Conservation (phyloP, 352 stramenopile species). For the Globisporangium sylvaticum region DNA sequence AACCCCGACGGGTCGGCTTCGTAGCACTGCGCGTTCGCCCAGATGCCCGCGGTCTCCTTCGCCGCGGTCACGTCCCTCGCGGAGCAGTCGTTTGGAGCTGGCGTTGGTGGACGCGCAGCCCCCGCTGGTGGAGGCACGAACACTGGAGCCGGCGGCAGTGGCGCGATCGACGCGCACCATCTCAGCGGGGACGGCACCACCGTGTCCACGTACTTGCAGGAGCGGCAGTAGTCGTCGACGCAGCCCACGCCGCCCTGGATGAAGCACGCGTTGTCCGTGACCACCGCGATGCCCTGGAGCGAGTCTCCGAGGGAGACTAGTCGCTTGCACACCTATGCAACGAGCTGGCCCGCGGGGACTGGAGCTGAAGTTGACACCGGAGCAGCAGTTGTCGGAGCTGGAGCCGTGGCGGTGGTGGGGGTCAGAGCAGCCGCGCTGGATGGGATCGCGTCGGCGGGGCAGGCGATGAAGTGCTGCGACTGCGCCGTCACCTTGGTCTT, state of each 20-base stretch:
- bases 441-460: background rate
- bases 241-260: slow-evolving; percentile 1
- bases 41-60: slow-evolving; percentile 9
- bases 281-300: slow-evolving; percentile 6
- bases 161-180: slow-evolving; percentile 5
- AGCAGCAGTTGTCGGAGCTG: background rate
- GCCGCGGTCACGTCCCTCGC: background rate
- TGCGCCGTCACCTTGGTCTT: slow-evolving; percentile 6
- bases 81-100: slow-evolving; percentile 12
- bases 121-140: slow-evolving; percentile 3
- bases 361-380: background rate
- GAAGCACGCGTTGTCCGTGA: slow-evolving; percentile 9
- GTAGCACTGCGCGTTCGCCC: slow-evolving; percentile 14
- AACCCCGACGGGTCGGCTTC: background rate
- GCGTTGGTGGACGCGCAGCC: background rate
- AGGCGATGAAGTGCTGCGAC: slow-evolving; percentile 12
- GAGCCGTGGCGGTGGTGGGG: background rate
- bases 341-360: background rate
- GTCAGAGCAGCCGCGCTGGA: background rate
- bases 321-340: background rate
- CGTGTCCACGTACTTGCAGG: slow-evolving; percentile 13
- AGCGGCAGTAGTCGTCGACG: slow-evolving; percentile 4
- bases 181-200: background rate
- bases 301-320: slow-evolving; percentile 3
- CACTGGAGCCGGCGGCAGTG: background rate